A percentile compares a stretch with the other conserved stretches of the same genome.
These are phyloP conservation scores for Ceratobasidium sp. DNA, from an alignment of 1,284 basidiomycete genomes.

Conservation along the genomic window DNA sequence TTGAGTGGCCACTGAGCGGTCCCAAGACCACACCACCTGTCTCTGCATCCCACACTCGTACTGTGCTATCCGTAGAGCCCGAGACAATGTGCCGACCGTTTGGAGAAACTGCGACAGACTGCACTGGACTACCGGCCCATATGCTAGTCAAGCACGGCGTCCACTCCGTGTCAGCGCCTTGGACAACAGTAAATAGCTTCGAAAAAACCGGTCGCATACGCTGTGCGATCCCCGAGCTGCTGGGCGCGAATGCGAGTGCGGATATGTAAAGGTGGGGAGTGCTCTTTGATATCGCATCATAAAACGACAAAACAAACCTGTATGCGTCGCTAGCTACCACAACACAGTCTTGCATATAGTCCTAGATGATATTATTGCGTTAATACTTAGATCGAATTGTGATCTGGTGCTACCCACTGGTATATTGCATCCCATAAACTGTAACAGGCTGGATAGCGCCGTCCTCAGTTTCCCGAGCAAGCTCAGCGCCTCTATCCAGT, in stretches of 20 bases:
- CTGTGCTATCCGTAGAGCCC: too few species aligned
- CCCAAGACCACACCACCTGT: not conserved
- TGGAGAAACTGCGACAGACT: not conserved
- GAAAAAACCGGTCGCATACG: not conserved
- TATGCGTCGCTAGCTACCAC: not conserved
- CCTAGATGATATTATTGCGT: not conserved
- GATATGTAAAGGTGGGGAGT: constrained; percentile 23
- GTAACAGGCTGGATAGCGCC: not conserved
- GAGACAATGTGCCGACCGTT: not conserved
- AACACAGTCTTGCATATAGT: not conserved
- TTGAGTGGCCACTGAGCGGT: not conserved
- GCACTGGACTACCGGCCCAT: not conserved
- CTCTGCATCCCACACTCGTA: too few species aligned
- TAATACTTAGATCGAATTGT: not conserved
- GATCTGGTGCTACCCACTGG: not conserved
- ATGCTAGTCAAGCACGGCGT: too few species aligned
- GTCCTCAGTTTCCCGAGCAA: not conserved
- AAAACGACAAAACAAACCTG: constrained; percentile 16
- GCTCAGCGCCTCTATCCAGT: constrained; percentile 28
- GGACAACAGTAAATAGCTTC: not conserved
- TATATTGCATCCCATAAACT: not conserved
- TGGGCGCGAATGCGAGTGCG: constrained; percentile 9
- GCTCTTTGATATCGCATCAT: constrained; percentile 1
- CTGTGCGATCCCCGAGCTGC: not conserved
- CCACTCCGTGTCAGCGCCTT: not conserved